Evolutionary conservation across 2,329 filamentous ascomycete species (phyloP).

Genomic region (Pseudopithomyces chartarum): DNA sequence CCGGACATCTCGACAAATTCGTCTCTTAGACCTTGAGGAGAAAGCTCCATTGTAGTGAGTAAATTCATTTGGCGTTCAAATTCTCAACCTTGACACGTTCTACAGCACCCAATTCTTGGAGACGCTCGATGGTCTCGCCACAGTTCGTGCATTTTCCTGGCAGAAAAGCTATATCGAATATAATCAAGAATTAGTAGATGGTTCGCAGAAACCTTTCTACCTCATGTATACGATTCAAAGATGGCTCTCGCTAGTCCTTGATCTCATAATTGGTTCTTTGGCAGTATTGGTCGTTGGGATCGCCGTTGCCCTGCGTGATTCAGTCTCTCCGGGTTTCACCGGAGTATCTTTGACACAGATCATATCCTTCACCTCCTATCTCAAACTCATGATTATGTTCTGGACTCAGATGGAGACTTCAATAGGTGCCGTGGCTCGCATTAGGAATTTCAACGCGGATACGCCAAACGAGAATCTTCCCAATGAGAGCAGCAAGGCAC

Average conservation of each 20-base stretch:
- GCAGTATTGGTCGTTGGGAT: conserved; percentile 34
- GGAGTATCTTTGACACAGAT: conserved; percentile 57
- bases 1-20: conserved; percentile 50
- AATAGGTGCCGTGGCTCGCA: conserved; percentile 58
- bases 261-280: conserved; percentile 22
- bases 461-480: conserved; percentile 44
- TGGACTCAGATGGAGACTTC: conserved; percentile 62
- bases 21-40: conserved; percentile 56
- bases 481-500: conserved; percentile 26
- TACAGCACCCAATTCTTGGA: conserved; percentile 37
- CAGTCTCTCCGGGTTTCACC: conserved; percentile 39
- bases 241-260: conserved; percentile 45
- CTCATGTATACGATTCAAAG: conserved; percentile 38
- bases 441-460: conserved; percentile 53
- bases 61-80: not conserved
- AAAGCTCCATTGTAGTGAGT: conserved; percentile 50
- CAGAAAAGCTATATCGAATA: not conserved
- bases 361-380: conserved; percentile 53
- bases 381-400: conserved; percentile 50
- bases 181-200: conserved; percentile 29
- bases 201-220: conserved; percentile 46
- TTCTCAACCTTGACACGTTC: not conserved
- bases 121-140: conserved; percentile 50
- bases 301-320: conserved; percentile 36
- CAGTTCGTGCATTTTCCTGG: conserved; percentile 57